These are phyloP conservation scores for Bacterosira constricta DNA, from an alignment of 108 stramenopile genomes.

Conservation along the genomic window DNA sequence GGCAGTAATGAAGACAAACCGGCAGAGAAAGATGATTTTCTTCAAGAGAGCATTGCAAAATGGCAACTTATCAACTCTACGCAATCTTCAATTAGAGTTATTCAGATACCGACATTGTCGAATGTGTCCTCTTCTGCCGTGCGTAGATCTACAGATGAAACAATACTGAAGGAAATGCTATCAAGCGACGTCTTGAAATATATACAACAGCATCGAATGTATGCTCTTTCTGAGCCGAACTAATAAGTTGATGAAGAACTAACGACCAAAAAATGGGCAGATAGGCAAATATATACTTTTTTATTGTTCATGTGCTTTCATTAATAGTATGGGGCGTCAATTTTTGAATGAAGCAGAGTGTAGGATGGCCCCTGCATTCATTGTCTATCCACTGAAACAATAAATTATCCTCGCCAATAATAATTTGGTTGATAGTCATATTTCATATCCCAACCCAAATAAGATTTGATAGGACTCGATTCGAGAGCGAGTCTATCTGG, in stretches of 20 bases:
- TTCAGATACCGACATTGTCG: slow-evolving; percentile 54
- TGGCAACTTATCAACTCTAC: slow-evolving; percentile 24
- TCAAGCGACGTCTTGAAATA: slow-evolving; percentile 62
- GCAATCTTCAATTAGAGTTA: slow-evolving; percentile 12
- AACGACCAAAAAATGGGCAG: neutral
- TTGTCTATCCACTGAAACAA: too few species aligned
- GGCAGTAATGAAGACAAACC: neutral
- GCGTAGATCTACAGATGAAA: slow-evolving; percentile 44
- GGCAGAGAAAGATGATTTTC: slow-evolving; percentile 13
- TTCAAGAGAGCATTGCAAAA: slow-evolving; percentile 16
- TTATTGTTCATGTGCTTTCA: neutral
- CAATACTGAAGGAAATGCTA: slow-evolving; percentile 37
- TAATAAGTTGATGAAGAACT: neutral
- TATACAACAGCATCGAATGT: slow-evolving; percentile 59
- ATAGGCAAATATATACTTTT: neutral
- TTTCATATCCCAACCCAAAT: too few species aligned
- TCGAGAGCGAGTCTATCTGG: too few species aligned
- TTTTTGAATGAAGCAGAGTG: neutral
- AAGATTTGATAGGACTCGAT: too few species aligned
- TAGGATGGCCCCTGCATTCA: too few species aligned
- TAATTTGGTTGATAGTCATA: too few species aligned
- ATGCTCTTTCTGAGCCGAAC: slow-evolving; percentile 50
- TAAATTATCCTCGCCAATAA: too few species aligned
- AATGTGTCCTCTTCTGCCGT: slow-evolving; percentile 64
- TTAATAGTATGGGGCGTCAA: neutral